Percentiles rank a stretch among this genome's conserved stretches.
Conservation (phyloP, 305 asterid species). For the Withania somnifera region DNA sequence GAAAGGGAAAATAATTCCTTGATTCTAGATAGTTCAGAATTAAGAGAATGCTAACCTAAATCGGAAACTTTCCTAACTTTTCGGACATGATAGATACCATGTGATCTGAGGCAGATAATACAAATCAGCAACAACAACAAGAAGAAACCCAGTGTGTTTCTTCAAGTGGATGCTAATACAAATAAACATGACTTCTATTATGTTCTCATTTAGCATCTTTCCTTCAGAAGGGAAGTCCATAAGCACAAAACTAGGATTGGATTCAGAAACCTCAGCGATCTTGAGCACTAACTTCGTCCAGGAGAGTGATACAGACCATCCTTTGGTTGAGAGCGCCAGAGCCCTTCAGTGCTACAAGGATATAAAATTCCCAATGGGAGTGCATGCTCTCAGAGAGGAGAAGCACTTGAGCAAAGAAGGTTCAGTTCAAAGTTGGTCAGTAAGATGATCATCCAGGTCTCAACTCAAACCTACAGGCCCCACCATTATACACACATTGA, state of each 20-base stretch:
- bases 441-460: not conserved
- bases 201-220: not conserved
- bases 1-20: not conserved
- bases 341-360: conserved; percentile 3
- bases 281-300: not conserved
- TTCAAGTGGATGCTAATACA: not conserved
- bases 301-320: not conserved
- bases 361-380: not conserved
- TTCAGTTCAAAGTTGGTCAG: not conserved
- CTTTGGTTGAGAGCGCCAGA: not conserved
- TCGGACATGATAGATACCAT: not conserved
- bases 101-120: not conserved
- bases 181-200: not conserved
- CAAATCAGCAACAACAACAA: not conserved
- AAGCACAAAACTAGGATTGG: not conserved
- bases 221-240: not conserved
- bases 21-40: not conserved
- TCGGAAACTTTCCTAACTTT: not conserved
- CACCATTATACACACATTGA: not conserved
- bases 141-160: too few species aligned
- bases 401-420: not conserved
- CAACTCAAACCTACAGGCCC: not conserved
- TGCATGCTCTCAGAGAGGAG: not conserved
- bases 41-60: not conserved
- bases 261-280: not conserved